Evolutionary conservation across 306 rosid genomes (phyloP), one percentile per base, ranked within the genome.

Genomic region (Lathyrus tuberosus): DNA sequence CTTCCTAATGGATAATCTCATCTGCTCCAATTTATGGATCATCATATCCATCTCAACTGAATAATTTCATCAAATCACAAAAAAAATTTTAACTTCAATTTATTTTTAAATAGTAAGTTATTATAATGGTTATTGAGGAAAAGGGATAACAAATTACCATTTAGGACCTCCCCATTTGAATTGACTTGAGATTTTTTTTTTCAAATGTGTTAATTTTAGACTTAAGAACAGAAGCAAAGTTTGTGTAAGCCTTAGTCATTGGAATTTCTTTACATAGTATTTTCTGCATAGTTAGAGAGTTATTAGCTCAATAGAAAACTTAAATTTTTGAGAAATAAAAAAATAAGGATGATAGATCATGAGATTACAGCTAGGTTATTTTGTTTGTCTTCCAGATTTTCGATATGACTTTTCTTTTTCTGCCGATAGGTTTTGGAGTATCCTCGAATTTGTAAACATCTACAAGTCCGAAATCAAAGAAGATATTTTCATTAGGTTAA

Each of bases 221-320:
- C 10, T 35, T 35, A 35, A 35, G 0, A 35, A 35, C 40, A 5
- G 40, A 35, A 35, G 3, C 10, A 35, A 35, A 6, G 10, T 35
- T 35, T 35, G 10, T 35, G 40, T 35, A 35, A 8, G 0, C 10
- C 40, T 35, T 35, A 35, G 33, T 1, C 12, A 7, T 30, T 14
- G 63, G 12, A 3, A 5, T 0, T 8, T 30, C 37, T 61, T 61
- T 3, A 16, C 15, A 9, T 35, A 37, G 16, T 16, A 0, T 17
- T 16, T 61, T n/a, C 66, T 61, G 47, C 47, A 35, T 16, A 35
- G n/a, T 35, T 15, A 61, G 35, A 16, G 28, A 61, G 66, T 53
- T 53, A 42, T 53, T 53, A 31, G 22, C 22, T 31, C 43, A 14
- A 14, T 35, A 33, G 13, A 4, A 60, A 61, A 10, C 8, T 11